Evolutionary conservation across 2,329 filamentous ascomycete genomes (phyloP).

Genomic region (Mariannaea sp.): DNA sequence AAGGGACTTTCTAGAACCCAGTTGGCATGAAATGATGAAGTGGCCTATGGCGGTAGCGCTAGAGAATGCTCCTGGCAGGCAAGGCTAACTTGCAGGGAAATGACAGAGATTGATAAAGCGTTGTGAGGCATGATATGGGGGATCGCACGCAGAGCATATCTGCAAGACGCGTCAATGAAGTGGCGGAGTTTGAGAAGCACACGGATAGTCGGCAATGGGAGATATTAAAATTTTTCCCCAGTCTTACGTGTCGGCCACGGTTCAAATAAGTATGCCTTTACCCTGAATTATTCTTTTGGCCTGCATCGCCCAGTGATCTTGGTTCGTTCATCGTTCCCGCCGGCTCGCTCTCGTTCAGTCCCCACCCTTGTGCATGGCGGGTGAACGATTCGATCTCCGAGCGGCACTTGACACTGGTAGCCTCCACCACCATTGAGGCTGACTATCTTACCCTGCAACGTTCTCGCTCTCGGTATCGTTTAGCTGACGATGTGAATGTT

Average conservation of each 20-base stretch:
- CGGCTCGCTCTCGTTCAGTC: slow-evolving; percentile 11
- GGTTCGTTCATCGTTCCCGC: neutral
- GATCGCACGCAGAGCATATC: too few species aligned
- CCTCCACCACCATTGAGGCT: neutral
- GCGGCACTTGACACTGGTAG: slow-evolving; percentile 1
- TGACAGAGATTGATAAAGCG: neutral
- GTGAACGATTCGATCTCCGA: neutral
- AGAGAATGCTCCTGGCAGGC: neutral
- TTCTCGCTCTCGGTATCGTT: neutral
- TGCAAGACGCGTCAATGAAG: neutral
- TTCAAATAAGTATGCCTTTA: too few species aligned
- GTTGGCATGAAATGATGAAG: slow-evolving; percentile 7
- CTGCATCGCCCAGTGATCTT: neutral
- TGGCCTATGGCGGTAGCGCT: slow-evolving; percentile 4
- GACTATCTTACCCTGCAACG: slow-evolving; percentile 6
- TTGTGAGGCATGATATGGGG: too few species aligned
- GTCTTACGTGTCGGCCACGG: neutral
- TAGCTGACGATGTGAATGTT: neutral
- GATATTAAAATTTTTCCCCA: neutral
- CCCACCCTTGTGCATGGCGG: neutral
- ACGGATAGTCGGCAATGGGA: slow-evolving; percentile 1
- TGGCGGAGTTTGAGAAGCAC: neutral
- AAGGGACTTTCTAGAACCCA: neutral
- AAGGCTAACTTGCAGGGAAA: slow-evolving; percentile 5
- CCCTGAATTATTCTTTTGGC: neutral